phyloP scores from a whole-genome alignment of 495 filamentous ascomycete genomes.

The Trichoderma parareesei region DNA sequence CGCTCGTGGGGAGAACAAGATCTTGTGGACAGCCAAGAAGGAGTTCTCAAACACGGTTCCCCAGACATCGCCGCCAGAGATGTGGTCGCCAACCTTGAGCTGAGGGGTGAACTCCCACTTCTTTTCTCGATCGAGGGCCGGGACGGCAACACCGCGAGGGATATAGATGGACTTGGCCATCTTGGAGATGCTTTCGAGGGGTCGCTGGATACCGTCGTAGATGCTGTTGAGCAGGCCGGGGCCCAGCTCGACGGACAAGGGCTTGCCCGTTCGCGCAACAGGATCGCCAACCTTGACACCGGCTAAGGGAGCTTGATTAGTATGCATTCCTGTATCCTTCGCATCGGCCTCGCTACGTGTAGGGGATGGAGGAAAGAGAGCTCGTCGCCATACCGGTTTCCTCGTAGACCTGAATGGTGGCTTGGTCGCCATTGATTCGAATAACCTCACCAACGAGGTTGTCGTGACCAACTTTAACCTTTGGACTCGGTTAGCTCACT shows the following conservation, averaged over 20 bases:
- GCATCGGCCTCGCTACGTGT: background rate
- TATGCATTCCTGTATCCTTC: slow-evolving; percentile 7
- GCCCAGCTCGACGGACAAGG: slow-evolving; percentile 91
- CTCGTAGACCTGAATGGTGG: slow-evolving; percentile 97
- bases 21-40: slow-evolving; percentile 88
- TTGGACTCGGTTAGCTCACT: slow-evolving; percentile 15
- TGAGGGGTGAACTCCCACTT: slow-evolving; percentile 93
- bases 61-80: slow-evolving; percentile 92
- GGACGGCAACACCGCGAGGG: slow-evolving; percentile 84
- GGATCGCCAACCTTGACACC: slow-evolving; percentile 96
- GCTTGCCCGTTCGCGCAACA: slow-evolving; percentile 82
- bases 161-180: slow-evolving; percentile 87
- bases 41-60: slow-evolving; percentile 94
- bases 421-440: slow-evolving; percentile 89
- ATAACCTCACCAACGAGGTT: slow-evolving; percentile 93
- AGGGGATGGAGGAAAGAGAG: background rate
- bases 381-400: slow-evolving; percentile 66
- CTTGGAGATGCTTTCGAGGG: slow-evolving; percentile 73
- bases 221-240: slow-evolving; percentile 98
- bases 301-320: slow-evolving; percentile 41
- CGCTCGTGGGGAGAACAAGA: slow-evolving; percentile 85
- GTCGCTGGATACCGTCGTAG: slow-evolving; percentile 97
- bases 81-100: slow-evolving; percentile 90
- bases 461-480: slow-evolving; percentile 85
- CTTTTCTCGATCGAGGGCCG: slow-evolving; percentile 76